Evolutionary conservation across 345 rosid genomes (phyloP).

Genomic region (Triadica sebifera): DNA sequence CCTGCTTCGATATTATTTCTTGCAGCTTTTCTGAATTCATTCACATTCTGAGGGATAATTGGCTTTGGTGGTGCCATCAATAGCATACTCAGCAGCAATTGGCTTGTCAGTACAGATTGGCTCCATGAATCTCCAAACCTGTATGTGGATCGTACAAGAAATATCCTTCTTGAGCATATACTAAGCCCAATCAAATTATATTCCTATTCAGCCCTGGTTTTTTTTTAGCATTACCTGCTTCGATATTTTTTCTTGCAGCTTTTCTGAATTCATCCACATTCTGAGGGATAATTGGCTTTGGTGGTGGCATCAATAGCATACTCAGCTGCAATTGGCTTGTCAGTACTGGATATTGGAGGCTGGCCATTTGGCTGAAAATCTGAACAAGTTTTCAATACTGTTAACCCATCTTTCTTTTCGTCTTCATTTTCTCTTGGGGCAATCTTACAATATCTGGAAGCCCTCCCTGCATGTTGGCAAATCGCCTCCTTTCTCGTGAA

Average conservation of each 20-base stretch:
- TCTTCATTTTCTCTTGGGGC: background rate
- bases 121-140: conserved; percentile 39
- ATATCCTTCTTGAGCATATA: too few relatives aligned
- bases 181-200: too few relatives aligned
- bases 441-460: conserved; percentile 16
- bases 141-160: background rate
- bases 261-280: conserved; percentile 45
- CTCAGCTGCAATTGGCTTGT: conserved; percentile 7
- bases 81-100: background rate
- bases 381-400: background rate
- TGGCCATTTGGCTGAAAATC: conserved; percentile 47
- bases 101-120: conserved; percentile 16
- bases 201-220: too few relatives aligned
- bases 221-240: conserved; percentile 36
- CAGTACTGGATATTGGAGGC: conserved; percentile 17
- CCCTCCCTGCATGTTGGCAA: conserved; percentile 31
- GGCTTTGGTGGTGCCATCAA: conserved; percentile 5
- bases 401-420: too few relatives aligned
- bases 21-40: conserved; percentile 53
- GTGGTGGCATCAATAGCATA: conserved; percentile 5
- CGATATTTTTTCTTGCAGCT: conserved; percentile 56
- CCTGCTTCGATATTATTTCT: conserved; percentile 61
- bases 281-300: conserved; percentile 25
- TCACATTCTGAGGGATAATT: conserved; percentile 34
- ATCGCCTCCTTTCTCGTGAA: conserved; percentile 24